A percentile compares a stretch with the other conserved stretches of the same genome.
These are phyloP conservation scores for Glonium stellatum DNA, from an alignment of 495 filamentous ascomycete species.

Conservation along the genomic window DNA sequence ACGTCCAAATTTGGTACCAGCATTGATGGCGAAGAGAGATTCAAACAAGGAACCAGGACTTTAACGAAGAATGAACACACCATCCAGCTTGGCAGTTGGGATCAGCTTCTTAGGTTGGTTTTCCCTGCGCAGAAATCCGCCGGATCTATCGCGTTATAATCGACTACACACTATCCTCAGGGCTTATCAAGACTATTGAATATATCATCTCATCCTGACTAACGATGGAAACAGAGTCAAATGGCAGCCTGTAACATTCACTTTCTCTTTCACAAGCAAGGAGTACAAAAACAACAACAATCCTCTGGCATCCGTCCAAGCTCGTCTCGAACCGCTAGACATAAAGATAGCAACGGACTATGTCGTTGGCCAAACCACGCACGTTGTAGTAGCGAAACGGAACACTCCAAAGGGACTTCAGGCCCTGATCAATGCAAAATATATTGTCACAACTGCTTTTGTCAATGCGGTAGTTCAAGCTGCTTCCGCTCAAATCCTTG, in stretches of 20 bases:
- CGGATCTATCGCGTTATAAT: neutral
- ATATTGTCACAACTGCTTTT: slow-evolving; percentile 71
- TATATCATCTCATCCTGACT: neutral
- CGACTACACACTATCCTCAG: slow-evolving; percentile 6
- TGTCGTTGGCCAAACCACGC: slow-evolving; percentile 63
- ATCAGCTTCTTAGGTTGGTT: slow-evolving; percentile 46
- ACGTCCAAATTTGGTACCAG: slow-evolving; percentile 72
- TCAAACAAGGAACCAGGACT: slow-evolving; percentile 49
- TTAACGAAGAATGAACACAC: slow-evolving; percentile 52
- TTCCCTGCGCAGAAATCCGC: neutral
- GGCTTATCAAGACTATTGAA: neutral
- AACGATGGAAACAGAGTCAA: slow-evolving; percentile 48
- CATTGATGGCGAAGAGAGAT: slow-evolving; percentile 59
- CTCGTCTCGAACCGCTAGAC: slow-evolving; percentile 51
- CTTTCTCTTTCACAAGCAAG: slow-evolving; percentile 70
- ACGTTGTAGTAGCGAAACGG: slow-evolving; percentile 81
- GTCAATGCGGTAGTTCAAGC: slow-evolving; percentile 51
- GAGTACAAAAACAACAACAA: slow-evolving; percentile 2
- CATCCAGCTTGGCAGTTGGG: slow-evolving; percentile 60
- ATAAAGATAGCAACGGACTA: slow-evolving; percentile 77
- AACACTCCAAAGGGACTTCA: slow-evolving; percentile 74
- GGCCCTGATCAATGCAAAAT: slow-evolving; percentile 76
- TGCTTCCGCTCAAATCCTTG: slow-evolving; percentile 43
- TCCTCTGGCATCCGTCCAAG: neutral
- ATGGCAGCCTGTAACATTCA: slow-evolving; percentile 76